Conservation (phyloP, 2,329 filamentous ascomycete species). For the Penicillium sclerotiorum region DNA sequence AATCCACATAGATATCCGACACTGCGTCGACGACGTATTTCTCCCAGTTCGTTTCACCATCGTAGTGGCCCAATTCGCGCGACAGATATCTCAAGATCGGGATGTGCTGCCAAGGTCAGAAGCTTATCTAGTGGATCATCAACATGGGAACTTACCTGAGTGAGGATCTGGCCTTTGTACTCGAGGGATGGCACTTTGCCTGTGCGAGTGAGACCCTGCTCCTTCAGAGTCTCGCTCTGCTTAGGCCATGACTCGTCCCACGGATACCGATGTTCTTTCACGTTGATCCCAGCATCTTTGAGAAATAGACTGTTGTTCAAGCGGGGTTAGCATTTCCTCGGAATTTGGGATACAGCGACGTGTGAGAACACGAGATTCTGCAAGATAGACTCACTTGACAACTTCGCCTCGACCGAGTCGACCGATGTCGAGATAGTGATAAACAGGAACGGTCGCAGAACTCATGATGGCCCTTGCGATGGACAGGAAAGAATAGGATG, state of each 20-base stretch:
- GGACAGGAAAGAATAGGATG: neutral
- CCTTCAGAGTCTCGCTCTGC: constrained; percentile 29
- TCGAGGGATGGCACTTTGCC: constrained; percentile 40
- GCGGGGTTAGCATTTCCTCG: neutral
- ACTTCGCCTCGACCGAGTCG: constrained; percentile 32
- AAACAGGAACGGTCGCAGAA: constrained; percentile 7
- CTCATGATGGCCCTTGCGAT: neutral
- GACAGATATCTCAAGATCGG: constrained; percentile 43
- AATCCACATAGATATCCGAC: constrained; percentile 44
- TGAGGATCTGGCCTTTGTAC: constrained; percentile 37
- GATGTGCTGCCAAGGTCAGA: constrained; percentile 25
- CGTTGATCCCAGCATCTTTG: constrained; percentile 31
- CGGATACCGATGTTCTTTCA: constrained; percentile 31
- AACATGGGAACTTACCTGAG: constrained; percentile 16
- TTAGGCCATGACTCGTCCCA: constrained; percentile 31
- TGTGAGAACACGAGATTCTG: neutral
- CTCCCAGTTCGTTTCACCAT: constrained; percentile 40
- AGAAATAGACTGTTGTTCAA: constrained; percentile 27
- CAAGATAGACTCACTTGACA: constrained; percentile 22
- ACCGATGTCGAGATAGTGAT: constrained; percentile 32
- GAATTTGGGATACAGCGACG: neutral
- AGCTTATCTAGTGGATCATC: neutral
- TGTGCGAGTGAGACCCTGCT: constrained; percentile 31
- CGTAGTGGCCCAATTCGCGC: constrained; percentile 39
- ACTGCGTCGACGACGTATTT: constrained; percentile 43